Base-by-base conservation (phyloP, 805 yeast species). In the Myxozyma vanderwaltii region DNA sequence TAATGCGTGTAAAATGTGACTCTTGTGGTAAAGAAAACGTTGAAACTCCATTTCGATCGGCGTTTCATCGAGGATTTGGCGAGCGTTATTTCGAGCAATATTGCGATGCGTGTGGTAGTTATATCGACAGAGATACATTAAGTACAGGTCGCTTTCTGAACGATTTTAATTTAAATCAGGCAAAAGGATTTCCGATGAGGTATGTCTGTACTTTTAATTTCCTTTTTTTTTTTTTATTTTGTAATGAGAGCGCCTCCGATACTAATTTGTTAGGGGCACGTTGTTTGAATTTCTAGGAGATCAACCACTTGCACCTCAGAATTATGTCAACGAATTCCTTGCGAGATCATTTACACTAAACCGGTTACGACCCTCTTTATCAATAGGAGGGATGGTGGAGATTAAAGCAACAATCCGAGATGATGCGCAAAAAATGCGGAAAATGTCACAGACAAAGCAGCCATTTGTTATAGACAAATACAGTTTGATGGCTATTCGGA, bases 51-150 rank as follows among this genome's bases (percentile, higher is more conserved):
- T 54, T 29, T n/a, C n/a, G 17, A 31, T 48, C 58, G 13, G 58
- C 58, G 17, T 54, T 54, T 17, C 40, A 26, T 15, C 58, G 49
- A 17, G 58, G 58, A 5, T 54, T 43, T 38, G 54, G 54, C 2
- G 58, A 54, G 47, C 17, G 4, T 15, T 17, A 48, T 24, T 54
- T 54, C n/a, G 35, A 26, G 38, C 31, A n/a, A 27, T 54, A 40
- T 41, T 54, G 58, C 17, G 49, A 45, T 15, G 45, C 51, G 4
- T 54, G 58, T 36, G 49, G 52, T 21, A 33, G 49, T 10, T 21
- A 21, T 27, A 54, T 54, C 21, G 51, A 21, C 13, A 31, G 31
- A n/a, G 50, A 48, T 23, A 41, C 26, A 5, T 33, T 54, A 23
- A 44, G 51, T 39, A 54, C 48, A 4, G 26, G 29, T n/a, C 48